Evolutionary conservation across 2,329 filamentous ascomycete genomes (phyloP), one percentile per base, ranked within the genome.

Genomic region (Xylariaceae sp.): DNA sequence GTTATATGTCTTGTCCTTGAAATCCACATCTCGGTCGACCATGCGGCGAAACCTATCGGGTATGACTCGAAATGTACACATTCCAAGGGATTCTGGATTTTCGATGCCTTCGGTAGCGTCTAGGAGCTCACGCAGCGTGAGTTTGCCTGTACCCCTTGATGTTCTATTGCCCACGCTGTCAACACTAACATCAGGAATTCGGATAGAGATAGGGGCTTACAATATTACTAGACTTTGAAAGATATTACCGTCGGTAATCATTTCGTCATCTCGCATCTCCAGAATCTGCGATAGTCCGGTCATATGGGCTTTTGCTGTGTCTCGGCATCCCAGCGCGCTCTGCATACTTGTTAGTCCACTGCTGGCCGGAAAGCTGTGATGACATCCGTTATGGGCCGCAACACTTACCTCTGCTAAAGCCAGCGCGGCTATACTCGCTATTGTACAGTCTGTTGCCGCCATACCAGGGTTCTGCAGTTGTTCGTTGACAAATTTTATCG

Each of bases 401-500:
- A 31, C 3, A 56, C 63, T 14, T 59, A 67, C 65, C 39, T 67
- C 65, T 29, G 65, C 65, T 36, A 67, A 45, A 3, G 65, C 65
- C 7, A 67, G 49, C 6, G 58, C 62, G 19, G 60, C 63, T 56
- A 67, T 64, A 37, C 61, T 64, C 12, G 63, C 60, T 58, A 65
- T 60, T 6, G 65, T 67, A 19, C 56, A 60, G 26, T 65, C 62
- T 17, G 48, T 63, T 12, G 53, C 58, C 4, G 60, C 56, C n/a
- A 47, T 55, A 4, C 36, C 37, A 3, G 63, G 63, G 26, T 65
- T 48, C 36, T 65, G 61, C n/a, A 67, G 51, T 23, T 65, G 61
- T 29, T 67, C 62, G 37, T 67, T 65, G 57, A 67, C 65, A 14
- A 67, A 64, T 26, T 65, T 64, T 34, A 67, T 65, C 11, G 65